Conservation (phyloP, 2,329 filamentous ascomycete species). For the Fusarium paranaense region DNA sequence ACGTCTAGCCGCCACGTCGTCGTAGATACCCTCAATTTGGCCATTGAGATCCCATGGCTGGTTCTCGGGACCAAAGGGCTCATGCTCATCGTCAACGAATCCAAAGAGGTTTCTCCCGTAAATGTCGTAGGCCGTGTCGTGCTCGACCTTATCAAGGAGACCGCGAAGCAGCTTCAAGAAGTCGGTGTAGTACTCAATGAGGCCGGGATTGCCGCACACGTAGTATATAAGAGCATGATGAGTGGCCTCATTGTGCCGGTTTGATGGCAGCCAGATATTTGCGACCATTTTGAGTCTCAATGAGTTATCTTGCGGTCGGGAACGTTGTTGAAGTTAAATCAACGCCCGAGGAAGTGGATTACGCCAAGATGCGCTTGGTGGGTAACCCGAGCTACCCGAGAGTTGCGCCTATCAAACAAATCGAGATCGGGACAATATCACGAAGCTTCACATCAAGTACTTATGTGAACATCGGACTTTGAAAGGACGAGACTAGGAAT, state of each 20-base stretch:
- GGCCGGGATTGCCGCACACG: constrained; percentile 81
- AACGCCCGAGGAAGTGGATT: neutral
- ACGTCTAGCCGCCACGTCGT: constrained; percentile 50
- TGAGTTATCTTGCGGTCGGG: neutral
- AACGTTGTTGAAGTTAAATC: neutral
- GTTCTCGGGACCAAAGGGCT: constrained; percentile 55
- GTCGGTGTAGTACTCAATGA: constrained; percentile 77
- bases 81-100: constrained; percentile 66
- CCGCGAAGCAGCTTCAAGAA: constrained; percentile 71
- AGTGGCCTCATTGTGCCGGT: constrained; percentile 27
- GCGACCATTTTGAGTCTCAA: constrained; percentile 31
- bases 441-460: neutral
- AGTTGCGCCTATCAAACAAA: neutral
- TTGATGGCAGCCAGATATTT: constrained; percentile 48
- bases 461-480: neutral
- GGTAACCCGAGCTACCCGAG: constrained; percentile 1
- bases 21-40: constrained; percentile 61
- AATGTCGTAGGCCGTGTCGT: constrained; percentile 61
- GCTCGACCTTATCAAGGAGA: constrained; percentile 60
- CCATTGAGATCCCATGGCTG: constrained; percentile 64
- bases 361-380: neutral
- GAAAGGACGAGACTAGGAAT: no score
- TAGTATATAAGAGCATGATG: constrained; percentile 72
- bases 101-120: constrained; percentile 69
- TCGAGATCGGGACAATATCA: neutral